Evolutionary conservation across 805 yeast species (phyloP).

Genomic region (Metschnikowia gelsemii): DNA sequence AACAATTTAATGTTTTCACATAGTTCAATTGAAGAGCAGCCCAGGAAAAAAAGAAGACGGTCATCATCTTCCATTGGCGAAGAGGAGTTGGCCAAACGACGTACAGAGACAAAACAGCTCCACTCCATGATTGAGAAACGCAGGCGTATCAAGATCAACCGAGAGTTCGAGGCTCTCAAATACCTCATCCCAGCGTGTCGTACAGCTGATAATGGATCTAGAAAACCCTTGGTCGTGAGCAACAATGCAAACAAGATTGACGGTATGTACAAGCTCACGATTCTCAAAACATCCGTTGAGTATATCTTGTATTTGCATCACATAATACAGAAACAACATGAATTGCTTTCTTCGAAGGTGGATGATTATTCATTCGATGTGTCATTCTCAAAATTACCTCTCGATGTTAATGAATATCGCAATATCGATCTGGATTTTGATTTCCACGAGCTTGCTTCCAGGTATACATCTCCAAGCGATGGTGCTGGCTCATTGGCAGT

Average conservation of each 20-base stretch:
- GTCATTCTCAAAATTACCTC: constrained; percentile 52
- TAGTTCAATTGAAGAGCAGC: constrained; percentile 13
- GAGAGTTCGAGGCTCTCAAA: constrained; percentile 80
- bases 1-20: neutral
- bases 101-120: constrained; percentile 43
- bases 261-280: constrained; percentile 78
- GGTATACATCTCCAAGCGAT: constrained; percentile 10
- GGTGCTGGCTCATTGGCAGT: neutral
- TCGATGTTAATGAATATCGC: constrained; percentile 59
- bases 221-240: constrained; percentile 8
- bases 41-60: constrained; percentile 40
- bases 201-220: constrained; percentile 31
- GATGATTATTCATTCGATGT: constrained; percentile 41
- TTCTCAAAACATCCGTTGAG: constrained; percentile 79
- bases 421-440: constrained; percentile 56
- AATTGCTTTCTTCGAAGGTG: constrained; percentile 33
- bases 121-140: constrained; percentile 81
- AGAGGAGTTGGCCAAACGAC: constrained; percentile 41
- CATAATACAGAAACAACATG: constrained; percentile 50
- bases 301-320: constrained; percentile 70
- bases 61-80: constrained; percentile 38
- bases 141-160: constrained; percentile 72
- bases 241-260: constrained; percentile 44
- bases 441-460: constrained; percentile 35
- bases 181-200: constrained; percentile 78